A percentile compares a stretch with the other conserved stretches of the same genome.
These are phyloP conservation scores for Acacia crassicarpa DNA, from an alignment of 306 rosid genomes.

Conservation along the genomic window DNA sequence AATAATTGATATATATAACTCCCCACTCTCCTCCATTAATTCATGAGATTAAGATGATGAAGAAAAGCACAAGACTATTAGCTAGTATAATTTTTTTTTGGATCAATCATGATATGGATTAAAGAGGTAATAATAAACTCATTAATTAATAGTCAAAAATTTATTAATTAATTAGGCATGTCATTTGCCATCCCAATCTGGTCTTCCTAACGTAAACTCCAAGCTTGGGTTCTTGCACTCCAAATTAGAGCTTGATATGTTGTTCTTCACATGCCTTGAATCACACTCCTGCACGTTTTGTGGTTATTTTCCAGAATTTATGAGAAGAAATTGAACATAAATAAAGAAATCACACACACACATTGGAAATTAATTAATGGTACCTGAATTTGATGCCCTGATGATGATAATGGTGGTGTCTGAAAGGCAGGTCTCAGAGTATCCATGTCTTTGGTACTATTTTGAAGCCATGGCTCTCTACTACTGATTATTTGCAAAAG, in stretches of 20 bases:
- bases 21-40: conserved; percentile 19
- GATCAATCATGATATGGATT: neutral
- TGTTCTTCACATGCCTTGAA: conserved; percentile 55
- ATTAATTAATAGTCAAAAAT: neutral
- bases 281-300: conserved; percentile 60
- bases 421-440: conserved; percentile 47
- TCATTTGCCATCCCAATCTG: conserved; percentile 80
- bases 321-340: too few relatives aligned
- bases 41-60: conserved; percentile 10
- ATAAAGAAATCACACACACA: too few relatives aligned
- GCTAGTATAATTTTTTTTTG: neutral
- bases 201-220: conserved; percentile 96
- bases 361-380: neutral
- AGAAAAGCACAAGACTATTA: conserved; percentile 19
- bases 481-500: conserved; percentile 32
- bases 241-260: conserved; percentile 48
- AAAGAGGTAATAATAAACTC: neutral
- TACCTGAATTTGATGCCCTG: conserved; percentile 73
- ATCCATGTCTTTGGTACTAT: conserved; percentile 49
- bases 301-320: too few relatives aligned
- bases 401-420: conserved; percentile 46
- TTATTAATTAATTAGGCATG: conserved; percentile 30
- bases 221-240: conserved; percentile 84
- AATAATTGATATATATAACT: conserved; percentile 22
- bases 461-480: conserved; percentile 69